Percentiles rank a stretch among this genome's conserved stretches.
phyloP scores from a whole-genome alignment of 2,329 filamentous ascomycete species.

The Xylaria sp. region DNA sequence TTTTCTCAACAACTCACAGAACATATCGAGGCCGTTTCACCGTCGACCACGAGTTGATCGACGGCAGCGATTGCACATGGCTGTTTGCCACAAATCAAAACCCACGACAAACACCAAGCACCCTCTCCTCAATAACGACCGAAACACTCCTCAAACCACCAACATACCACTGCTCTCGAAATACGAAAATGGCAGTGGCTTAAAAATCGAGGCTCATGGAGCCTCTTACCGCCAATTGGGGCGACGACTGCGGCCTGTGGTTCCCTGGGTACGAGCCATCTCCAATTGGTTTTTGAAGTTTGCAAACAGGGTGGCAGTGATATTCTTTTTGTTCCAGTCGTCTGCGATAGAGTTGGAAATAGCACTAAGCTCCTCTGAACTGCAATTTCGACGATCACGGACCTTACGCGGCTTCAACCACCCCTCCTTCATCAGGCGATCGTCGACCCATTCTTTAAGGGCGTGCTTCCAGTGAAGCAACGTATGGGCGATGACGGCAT shows the following conservation, averaged over 20 bases:
- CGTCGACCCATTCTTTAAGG: constrained; percentile 66
- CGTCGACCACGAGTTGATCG: no score
- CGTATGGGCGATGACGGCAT: constrained; percentile 63
- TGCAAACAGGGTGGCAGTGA: constrained; percentile 56
- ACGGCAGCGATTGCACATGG: no score
- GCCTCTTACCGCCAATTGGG: constrained; percentile 9
- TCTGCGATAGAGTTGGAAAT: constrained; percentile 60
- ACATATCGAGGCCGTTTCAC: no score
- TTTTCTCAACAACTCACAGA: no score
- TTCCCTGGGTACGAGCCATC: constrained; percentile 45
- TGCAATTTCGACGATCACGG: constrained; percentile 55
- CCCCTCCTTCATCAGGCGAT: constrained; percentile 53
- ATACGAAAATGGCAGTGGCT: no score
- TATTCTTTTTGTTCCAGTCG: constrained; percentile 53
- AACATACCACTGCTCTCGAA: no score
- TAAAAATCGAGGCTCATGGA: background rate
- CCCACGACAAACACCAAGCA: no score
- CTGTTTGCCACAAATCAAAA: no score
- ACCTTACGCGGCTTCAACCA: constrained; percentile 54
- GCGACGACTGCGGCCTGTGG: constrained; percentile 23
- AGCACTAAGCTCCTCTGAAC: constrained; percentile 47
- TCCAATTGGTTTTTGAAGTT: constrained; percentile 62
- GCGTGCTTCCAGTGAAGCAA: constrained; percentile 71
- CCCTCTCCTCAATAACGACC: no score
- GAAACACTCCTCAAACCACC: no score